Conservation (phyloP, 2,329 filamentous ascomycete genomes). For the Immersiporthe knoxdaviesiana region DNA sequence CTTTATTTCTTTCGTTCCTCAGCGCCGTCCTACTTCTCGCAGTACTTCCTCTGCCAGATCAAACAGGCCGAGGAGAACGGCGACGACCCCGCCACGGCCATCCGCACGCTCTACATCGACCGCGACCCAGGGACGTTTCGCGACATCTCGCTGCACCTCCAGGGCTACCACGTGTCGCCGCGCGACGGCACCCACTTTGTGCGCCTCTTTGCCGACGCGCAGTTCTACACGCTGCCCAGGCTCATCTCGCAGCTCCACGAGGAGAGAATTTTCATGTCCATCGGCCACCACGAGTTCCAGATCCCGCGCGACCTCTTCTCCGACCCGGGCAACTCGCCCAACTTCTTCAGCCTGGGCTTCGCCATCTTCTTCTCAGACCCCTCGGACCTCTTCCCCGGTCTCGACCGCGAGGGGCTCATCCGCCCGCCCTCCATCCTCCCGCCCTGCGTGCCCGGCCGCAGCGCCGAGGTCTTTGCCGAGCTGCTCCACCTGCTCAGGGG, state of each 20-base stretch:
- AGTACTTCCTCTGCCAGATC: conserved; percentile 87
- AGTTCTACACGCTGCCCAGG: conserved; percentile 89
- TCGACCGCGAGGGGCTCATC: conserved; percentile 76
- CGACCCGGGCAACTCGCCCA: conserved; percentile 85
- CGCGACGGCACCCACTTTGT: conserved; percentile 86
- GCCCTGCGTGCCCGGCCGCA: conserved; percentile 78
- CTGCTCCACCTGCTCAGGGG: conserved; percentile 81
- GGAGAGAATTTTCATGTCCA: conserved; percentile 88
- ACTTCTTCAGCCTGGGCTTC: conserved; percentile 93
- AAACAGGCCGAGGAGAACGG: conserved; percentile 63
- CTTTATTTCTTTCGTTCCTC: too few species aligned
- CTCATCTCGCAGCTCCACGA: conserved; percentile 90
- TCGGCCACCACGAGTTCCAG: conserved; percentile 84
- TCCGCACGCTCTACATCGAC: conserved; percentile 92
- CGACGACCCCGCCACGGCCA: conserved; percentile 50
- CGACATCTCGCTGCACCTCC: conserved; percentile 87
- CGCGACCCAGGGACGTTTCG: conserved; percentile 86
- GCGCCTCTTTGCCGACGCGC: conserved; percentile 88
- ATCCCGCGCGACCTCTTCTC: conserved; percentile 88
- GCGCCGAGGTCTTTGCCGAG: conserved; percentile 82
- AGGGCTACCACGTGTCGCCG: conserved; percentile 86
- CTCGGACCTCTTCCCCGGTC: conserved; percentile 78
- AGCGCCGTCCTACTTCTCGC: conserved; percentile 96
- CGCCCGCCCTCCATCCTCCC: conserved; percentile 86
- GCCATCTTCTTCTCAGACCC: conserved; percentile 83